Conservation (phyloP, 768 basidiomycete species). For the Pisolithus sp. region DNA sequence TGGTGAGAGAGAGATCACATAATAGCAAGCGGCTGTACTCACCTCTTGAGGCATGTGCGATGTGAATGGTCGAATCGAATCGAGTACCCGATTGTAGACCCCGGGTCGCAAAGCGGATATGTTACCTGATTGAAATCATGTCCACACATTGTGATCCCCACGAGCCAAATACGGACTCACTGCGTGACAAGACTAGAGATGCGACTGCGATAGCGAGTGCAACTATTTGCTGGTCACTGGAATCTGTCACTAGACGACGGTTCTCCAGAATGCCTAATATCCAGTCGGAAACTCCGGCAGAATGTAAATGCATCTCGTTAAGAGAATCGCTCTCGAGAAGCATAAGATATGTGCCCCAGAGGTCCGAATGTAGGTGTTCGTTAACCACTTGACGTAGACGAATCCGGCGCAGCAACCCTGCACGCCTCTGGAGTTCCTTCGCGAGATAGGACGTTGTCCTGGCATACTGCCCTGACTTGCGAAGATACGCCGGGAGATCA, state of each 20-base stretch:
- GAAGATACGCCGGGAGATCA: conserved; percentile 29
- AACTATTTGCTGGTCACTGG: conserved; percentile 11
- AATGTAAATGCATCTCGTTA: conserved; percentile 41
- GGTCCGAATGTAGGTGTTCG: conserved; percentile 33
- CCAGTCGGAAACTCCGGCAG: conserved; percentile 33
- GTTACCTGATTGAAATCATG: conserved; percentile 26
- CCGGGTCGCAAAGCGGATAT: conserved; percentile 33
- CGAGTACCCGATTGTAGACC: conserved; percentile 36
- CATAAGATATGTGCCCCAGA: conserved; percentile 57
- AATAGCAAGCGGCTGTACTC: conserved; percentile 7
- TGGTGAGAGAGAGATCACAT: conserved; percentile 7
- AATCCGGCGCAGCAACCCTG: conserved; percentile 43
- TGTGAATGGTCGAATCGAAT: conserved; percentile 37
- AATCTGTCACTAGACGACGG: conserved; percentile 3
- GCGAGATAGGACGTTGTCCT: conserved; percentile 36
- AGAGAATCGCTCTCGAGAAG: conserved; percentile 48
- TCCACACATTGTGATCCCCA: conserved; percentile 20
- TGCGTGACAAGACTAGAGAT: conserved; percentile 31
- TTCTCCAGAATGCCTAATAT: conserved; percentile 18
- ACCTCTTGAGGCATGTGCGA: conserved; percentile 18
- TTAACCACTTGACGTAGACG: conserved; percentile 26
- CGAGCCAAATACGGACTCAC: conserved; percentile 26
- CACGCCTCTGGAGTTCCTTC: conserved; percentile 42
- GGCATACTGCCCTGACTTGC: conserved; percentile 26
- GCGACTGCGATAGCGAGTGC: conserved; percentile 28